These are phyloP conservation scores for Albugo candida DNA, from an alignment of 352 stramenopile species.

Conservation along the genomic window DNA sequence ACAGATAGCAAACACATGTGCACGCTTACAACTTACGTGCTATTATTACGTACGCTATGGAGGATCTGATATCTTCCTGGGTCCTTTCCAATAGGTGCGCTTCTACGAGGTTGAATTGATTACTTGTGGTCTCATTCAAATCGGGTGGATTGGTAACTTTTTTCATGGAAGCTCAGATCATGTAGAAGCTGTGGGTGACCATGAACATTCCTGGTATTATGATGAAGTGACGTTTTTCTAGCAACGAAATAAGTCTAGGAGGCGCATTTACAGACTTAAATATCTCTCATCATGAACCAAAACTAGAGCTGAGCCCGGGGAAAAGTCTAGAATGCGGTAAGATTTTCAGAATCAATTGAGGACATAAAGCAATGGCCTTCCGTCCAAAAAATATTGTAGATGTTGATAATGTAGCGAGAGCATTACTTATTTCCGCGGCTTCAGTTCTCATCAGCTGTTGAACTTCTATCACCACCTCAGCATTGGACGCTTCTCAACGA, in stretches of 20 bases:
- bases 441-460: not conserved
- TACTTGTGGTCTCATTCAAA: slow-evolving; percentile 81
- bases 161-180: slow-evolving; percentile 83
- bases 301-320: slow-evolving; percentile 57
- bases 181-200: slow-evolving; percentile 80
- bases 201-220: slow-evolving; percentile 84
- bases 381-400: slow-evolving; percentile 33
- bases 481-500: slow-evolving; percentile 1
- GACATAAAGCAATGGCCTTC: slow-evolving; percentile 56
- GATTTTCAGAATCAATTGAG: slow-evolving; percentile 74
- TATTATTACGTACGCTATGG: too few species aligned
- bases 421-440: slow-evolving; percentile 19
- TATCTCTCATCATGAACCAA: slow-evolving; percentile 20
- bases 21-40: too few species aligned
- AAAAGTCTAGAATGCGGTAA: slow-evolving; percentile 74
- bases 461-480: too few species aligned
- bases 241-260: slow-evolving; percentile 71
- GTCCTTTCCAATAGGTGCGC: too few species aligned
- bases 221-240: slow-evolving; percentile 82
- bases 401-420: slow-evolving; percentile 43
- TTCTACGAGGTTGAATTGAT: slow-evolving; percentile 88
- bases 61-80: too few species aligned
- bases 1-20: too few species aligned
- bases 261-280: slow-evolving; percentile 56
- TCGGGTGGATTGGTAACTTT: slow-evolving; percentile 83